Evolutionary conservation across 805 yeast species (phyloP).

Genomic region (Metschnikowia similis): DNA sequence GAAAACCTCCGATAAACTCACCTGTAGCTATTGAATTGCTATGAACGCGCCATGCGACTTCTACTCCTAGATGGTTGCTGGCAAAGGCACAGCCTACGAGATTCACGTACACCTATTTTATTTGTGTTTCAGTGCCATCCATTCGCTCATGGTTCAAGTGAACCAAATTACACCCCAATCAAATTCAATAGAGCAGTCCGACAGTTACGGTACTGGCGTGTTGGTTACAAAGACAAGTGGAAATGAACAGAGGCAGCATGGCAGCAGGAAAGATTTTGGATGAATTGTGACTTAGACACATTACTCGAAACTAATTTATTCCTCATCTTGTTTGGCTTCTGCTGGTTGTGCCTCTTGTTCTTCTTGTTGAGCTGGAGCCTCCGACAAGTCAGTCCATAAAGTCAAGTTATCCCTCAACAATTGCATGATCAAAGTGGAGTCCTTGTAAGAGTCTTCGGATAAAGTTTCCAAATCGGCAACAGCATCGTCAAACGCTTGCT

Average conservation of each 20-base stretch:
- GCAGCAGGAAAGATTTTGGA: slow-evolving; percentile 7
- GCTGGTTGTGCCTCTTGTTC: slow-evolving; percentile 21
- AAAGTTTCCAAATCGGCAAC: slow-evolving; percentile 97
- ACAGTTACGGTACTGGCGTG: slow-evolving; percentile 2
- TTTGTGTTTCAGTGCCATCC: slow-evolving; percentile 1
- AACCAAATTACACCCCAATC: not conserved
- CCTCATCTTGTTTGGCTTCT: slow-evolving; percentile 25
- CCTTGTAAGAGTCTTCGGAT: slow-evolving; percentile 97
- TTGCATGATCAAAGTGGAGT: slow-evolving; percentile 98
- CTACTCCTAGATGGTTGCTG: not conserved
- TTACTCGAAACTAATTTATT: slow-evolving; percentile 18
- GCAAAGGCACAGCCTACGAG: not conserved
- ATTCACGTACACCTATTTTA: slow-evolving; percentile 2
- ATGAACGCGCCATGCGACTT: too few relatives aligned
- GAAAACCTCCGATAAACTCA: too few relatives aligned
- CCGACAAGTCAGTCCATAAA: slow-evolving; percentile 95
- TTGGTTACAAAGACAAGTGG: slow-evolving; percentile 17
- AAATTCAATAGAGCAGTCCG: not conserved
- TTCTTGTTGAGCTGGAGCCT: slow-evolving; percentile 52
- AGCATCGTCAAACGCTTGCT: slow-evolving; percentile 98
- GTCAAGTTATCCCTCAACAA: slow-evolving; percentile 97
- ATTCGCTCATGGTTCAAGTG: not conserved
- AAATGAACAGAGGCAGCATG: slow-evolving; percentile 15
- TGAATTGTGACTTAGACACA: slow-evolving; percentile 13
- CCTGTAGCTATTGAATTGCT: too few relatives aligned